A percentile compares a stretch with the other conserved stretches of the same genome.
Conservation (phyloP, 2,329 filamentous ascomycete species). For the Pseudocercospora macadamiae region DNA sequence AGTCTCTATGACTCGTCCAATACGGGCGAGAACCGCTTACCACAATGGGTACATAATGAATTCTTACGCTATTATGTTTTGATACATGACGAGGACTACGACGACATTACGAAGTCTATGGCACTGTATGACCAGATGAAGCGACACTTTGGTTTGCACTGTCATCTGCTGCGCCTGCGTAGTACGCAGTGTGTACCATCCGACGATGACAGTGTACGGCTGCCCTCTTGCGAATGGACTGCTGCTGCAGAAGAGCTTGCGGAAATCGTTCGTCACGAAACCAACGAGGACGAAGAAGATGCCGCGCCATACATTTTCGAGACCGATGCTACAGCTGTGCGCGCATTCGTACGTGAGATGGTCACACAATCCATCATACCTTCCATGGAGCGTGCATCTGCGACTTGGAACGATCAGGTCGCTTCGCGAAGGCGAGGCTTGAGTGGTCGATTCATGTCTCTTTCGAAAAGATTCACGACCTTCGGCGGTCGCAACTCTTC, state of each 20-base stretch:
- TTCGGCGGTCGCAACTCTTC: constrained; percentile 71
- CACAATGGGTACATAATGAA: constrained; percentile 85
- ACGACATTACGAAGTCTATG: constrained; percentile 89
- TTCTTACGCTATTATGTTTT: constrained; percentile 95
- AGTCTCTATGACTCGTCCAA: constrained; percentile 84
- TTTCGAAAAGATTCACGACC: constrained; percentile 86
- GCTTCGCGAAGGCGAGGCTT: constrained; percentile 87
- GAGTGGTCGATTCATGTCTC: constrained; percentile 88
- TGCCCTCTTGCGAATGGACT: constrained; percentile 86
- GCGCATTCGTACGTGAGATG: constrained; percentile 89
- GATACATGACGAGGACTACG: constrained; percentile 92
- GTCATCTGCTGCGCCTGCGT: constrained; percentile 83
- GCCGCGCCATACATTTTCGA: constrained; percentile 83
- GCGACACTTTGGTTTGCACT: constrained; percentile 93
- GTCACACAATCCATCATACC: constrained; percentile 93
- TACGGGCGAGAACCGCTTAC: constrained; percentile 71
- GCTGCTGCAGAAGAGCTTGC: constrained; percentile 82
- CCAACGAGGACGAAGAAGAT: constrained; percentile 71
- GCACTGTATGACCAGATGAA: constrained; percentile 98
- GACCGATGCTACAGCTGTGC: constrained; percentile 85
- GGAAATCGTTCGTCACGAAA: constrained; percentile 57
- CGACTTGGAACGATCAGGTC: constrained; percentile 96
- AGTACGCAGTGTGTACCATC: constrained; percentile 84
- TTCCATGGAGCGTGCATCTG: constrained; percentile 90
- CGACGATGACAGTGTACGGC: constrained; percentile 83